These are phyloP conservation scores for Periconia sp. DNA, from an alignment of 2,329 filamentous ascomycete species.

Conservation along the genomic window DNA sequence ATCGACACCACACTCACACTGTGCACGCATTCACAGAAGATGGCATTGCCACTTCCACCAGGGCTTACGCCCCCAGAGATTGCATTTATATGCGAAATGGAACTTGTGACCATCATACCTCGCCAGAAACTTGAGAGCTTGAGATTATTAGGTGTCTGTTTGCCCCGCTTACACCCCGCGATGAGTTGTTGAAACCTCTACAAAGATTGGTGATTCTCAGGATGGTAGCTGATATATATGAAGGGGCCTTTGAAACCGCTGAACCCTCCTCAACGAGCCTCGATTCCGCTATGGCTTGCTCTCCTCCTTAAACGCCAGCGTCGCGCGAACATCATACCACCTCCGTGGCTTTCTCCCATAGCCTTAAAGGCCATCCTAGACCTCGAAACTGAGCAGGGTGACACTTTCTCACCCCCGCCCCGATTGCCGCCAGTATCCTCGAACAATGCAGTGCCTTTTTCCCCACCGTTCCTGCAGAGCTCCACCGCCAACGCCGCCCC, in stretches of 20 bases:
- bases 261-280: slow-evolving; percentile 75
- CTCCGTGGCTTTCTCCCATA: slow-evolving; percentile 80
- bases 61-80: slow-evolving; percentile 84
- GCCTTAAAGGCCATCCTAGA: slow-evolving; percentile 77
- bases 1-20: slow-evolving; percentile 8
- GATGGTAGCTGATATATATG: slow-evolving; percentile 13
- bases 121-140: slow-evolving; percentile 87
- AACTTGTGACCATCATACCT: slow-evolving; percentile 88
- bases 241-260: slow-evolving; percentile 79
- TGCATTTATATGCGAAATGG: slow-evolving; percentile 96
- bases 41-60: slow-evolving; percentile 64
- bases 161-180: slow-evolving; percentile 35
- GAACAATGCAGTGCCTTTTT: slow-evolving; percentile 37
- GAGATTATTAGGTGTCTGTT: slow-evolving; percentile 78
- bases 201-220: not conserved
- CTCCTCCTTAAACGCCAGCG: slow-evolving; percentile 92
- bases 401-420: slow-evolving; percentile 74
- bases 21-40: slow-evolving; percentile 39
- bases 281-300: slow-evolving; percentile 90
- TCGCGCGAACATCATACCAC: slow-evolving; percentile 88
- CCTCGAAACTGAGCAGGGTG: slow-evolving; percentile 73
- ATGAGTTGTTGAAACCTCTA: slow-evolving; percentile 2
- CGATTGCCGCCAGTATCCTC: slow-evolving; percentile 64
- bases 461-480: slow-evolving; percentile 75
- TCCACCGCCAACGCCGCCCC: slow-evolving; percentile 70